A percentile compares a stretch with the other conserved stretches of the same genome.
Conservation (phyloP, 208 protist species). For the Acanthamoeba polyphaga region DNA sequence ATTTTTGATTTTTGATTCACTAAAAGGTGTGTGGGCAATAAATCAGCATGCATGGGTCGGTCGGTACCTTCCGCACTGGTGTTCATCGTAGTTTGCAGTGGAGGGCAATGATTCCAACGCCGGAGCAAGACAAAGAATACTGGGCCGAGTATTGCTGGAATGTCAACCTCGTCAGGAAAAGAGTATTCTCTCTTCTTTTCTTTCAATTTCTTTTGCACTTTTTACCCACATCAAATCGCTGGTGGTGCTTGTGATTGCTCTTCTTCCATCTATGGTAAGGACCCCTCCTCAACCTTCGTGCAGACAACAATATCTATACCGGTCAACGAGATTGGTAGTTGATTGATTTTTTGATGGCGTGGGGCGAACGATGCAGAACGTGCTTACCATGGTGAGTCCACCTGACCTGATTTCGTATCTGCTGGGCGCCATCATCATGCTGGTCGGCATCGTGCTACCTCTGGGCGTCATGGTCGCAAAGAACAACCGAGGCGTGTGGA, state of each 20-base stretch:
- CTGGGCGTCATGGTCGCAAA: conserved; percentile 65
- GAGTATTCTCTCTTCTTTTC: too few relatives aligned
- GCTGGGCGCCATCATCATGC: conserved; percentile 36
- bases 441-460: conserved; percentile 53
- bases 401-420: conserved; percentile 44
- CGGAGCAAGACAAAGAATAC: not conserved
- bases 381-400: not conserved
- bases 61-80: not conserved
- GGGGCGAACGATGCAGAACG: not conserved
- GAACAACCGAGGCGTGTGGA: conserved; percentile 68
- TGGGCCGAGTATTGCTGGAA: not conserved
- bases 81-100: not conserved
- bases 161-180: not conserved
- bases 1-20: too few relatives aligned
- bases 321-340: too few relatives aligned
- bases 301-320: too few relatives aligned
- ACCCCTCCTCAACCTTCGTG: too few relatives aligned
- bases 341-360: not conserved
- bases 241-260: too few relatives aligned
- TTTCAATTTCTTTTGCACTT: too few relatives aligned
- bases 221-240: too few relatives aligned
- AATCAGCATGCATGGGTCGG: not conserved
- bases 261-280: too few relatives aligned
- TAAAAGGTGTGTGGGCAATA: not conserved
- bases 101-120: too few relatives aligned